Percentiles rank a stretch among this genome's conserved stretches.
These are phyloP conservation scores for Phytophthora litchii DNA, from an alignment of 352 stramenopile genomes.

Conservation along the genomic window DNA sequence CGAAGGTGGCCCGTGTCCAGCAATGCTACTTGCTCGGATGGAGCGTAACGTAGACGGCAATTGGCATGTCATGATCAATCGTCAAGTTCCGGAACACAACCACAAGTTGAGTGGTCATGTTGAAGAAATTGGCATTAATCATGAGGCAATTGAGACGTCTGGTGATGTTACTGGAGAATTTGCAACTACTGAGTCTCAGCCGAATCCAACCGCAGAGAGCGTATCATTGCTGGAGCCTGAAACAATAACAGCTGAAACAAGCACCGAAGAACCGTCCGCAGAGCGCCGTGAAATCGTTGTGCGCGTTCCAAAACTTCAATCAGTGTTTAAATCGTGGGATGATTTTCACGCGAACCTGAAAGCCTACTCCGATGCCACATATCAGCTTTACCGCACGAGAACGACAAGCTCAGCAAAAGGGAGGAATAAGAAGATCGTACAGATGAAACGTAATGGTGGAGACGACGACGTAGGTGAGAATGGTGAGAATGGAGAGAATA, in stretches of 20 bases:
- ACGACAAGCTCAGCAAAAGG: slow-evolving; percentile 75
- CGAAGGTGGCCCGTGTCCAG: slow-evolving; percentile 49
- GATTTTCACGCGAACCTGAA: slow-evolving; percentile 67
- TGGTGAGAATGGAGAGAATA: slow-evolving; percentile 38
- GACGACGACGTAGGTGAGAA: slow-evolving; percentile 16
- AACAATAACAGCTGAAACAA: slow-evolving; percentile 6
- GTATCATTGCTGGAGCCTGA: slow-evolving; percentile 22
- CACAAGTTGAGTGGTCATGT: slow-evolving; percentile 40
- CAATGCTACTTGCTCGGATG: slow-evolving; percentile 69
- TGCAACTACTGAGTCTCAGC: slow-evolving; percentile 9
- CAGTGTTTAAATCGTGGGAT: slow-evolving; percentile 69
- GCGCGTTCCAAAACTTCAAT: slow-evolving; percentile 59
- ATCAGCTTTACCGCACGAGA: slow-evolving; percentile 75
- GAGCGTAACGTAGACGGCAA: slow-evolving; percentile 67
- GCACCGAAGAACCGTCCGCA: slow-evolving; percentile 1
- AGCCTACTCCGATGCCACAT: slow-evolving; percentile 68
- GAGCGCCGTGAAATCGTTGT: slow-evolving; percentile 55
- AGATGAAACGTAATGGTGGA: slow-evolving; percentile 40
- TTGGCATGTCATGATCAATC: slow-evolving; percentile 74
- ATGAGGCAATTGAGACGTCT: slow-evolving; percentile 3
- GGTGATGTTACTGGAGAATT: slow-evolving; percentile 9
- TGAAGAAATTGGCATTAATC: slow-evolving; percentile 21
- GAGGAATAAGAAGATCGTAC: slow-evolving; percentile 73
- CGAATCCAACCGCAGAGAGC: slow-evolving; percentile 8
- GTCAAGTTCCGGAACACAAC: slow-evolving; percentile 71